Evolutionary conservation across 129 eudicot genomes (phyloP).

Genomic region (Lactuca sativa): DNA sequence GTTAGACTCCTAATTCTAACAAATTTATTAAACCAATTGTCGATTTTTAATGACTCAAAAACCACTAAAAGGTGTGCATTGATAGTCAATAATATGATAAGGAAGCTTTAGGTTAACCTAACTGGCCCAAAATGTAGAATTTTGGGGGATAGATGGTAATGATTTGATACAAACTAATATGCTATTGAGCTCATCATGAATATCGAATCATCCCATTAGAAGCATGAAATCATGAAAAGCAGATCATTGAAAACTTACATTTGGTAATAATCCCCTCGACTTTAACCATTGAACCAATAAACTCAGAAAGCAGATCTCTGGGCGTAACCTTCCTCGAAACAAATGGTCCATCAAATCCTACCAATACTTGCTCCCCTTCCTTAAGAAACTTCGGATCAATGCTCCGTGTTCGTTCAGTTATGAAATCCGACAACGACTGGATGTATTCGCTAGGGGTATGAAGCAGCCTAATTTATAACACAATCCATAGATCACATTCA

Average conservation of each 20-base stretch:
- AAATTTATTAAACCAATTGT: background rate
- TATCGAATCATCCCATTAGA: too few species aligned
- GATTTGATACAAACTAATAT: too few species aligned
- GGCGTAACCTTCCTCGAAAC: conserved; percentile 97
- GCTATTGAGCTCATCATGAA: too few species aligned
- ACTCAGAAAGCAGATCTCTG: conserved; percentile 79
- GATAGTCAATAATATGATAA: too few species aligned
- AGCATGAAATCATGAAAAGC: background rate
- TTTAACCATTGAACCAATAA: conserved; percentile 92
- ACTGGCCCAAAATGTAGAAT: too few species aligned
- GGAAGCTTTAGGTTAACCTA: too few species aligned
- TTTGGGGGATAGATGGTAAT: too few species aligned
- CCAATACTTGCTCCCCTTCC: conserved; percentile 88
- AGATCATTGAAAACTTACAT: conserved; percentile 43
- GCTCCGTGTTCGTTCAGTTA: conserved; percentile 70
- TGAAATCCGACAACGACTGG: conserved; percentile 75
- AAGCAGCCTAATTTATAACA: conserved; percentile 49
- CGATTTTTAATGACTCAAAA: too few species aligned
- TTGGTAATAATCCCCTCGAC: conserved; percentile 95
- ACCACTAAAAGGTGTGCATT: background rate
- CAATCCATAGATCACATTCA: conserved; percentile 11
- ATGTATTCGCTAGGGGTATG: conserved; percentile 78
- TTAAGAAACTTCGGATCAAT: conserved; percentile 73
- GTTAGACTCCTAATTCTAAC: too few species aligned
- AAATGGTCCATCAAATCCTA: conserved; percentile 94